Evolutionary conservation across 2,329 filamentous ascomycete genomes (phyloP).

Genomic region (Trichoderma polysporum): DNA sequence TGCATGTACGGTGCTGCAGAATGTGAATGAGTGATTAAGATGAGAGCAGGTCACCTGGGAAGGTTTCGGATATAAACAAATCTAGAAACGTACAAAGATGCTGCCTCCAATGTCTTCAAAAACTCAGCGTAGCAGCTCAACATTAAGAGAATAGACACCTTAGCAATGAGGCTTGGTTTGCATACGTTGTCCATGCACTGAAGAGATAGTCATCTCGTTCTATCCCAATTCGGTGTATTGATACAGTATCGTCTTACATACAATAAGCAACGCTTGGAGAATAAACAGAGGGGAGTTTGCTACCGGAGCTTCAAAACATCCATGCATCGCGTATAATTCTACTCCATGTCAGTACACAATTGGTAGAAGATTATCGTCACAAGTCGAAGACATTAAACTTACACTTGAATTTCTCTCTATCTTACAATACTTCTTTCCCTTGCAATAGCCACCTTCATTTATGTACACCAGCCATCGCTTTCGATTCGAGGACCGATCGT

Average conservation of each 20-base stretch:
- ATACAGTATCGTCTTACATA: not conserved
- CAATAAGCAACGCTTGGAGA: not conserved
- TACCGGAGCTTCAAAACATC: not conserved
- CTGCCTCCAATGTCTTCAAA: not conserved
- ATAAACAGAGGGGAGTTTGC: not conserved
- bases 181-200: not conserved
- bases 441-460: not conserved
- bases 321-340: not conserved
- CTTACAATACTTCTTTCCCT: not conserved
- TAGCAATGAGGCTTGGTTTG: too few relatives aligned
- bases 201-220: not conserved
- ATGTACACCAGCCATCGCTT: not conserved
- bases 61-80: conserved; percentile 60
- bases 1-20: too few relatives aligned
- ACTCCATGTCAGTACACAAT: not conserved
- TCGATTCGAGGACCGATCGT: not conserved
- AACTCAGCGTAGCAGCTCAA: not conserved
- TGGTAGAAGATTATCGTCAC: too few relatives aligned
- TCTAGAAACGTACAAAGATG: too few relatives aligned
- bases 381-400: not conserved
- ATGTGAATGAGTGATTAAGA: too few relatives aligned
- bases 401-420: not conserved
- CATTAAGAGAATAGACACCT: not conserved
- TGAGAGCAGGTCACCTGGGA: too few relatives aligned
- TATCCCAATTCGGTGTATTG: not conserved